Evolutionary conservation across 345 rosid species (phyloP).

Genomic region (Anastatica hierochuntica): DNA sequence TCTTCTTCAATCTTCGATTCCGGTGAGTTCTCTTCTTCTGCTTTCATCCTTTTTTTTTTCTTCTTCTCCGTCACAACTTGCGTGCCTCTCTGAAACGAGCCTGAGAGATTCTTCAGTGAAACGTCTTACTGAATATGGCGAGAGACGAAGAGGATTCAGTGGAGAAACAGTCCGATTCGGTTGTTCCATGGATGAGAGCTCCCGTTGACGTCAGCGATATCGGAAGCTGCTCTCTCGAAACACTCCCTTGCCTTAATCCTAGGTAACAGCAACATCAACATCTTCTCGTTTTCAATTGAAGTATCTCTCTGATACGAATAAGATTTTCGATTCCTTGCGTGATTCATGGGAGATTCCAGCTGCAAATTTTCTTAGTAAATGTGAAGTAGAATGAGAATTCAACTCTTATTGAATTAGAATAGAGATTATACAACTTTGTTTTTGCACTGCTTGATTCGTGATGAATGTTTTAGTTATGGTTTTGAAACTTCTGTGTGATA

Average conservation of each 20-base stretch:
- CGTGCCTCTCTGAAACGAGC: too few relatives aligned
- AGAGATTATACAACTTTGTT: too few relatives aligned
- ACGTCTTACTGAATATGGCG: slow-evolving; percentile 5
- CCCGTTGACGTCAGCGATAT: slow-evolving; percentile 53
- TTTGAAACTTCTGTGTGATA: slow-evolving; percentile 15
- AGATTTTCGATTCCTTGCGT: too few relatives aligned
- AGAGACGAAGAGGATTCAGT: slow-evolving; percentile 22
- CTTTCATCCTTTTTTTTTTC: too few relatives aligned
- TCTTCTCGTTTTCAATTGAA: neutral
- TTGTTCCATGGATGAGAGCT: slow-evolving; percentile 91
- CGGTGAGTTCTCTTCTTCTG: too few relatives aligned
- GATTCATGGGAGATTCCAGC: too few relatives aligned
- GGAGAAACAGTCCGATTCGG: slow-evolving; percentile 32
- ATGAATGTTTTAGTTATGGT: neutral
- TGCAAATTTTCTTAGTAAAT: neutral
- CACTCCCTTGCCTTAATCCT: slow-evolving; percentile 67
- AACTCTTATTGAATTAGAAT: neutral
- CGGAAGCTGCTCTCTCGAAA: slow-evolving; percentile 45
- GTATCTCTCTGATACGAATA: too few relatives aligned
- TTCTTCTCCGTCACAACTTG: too few relatives aligned
- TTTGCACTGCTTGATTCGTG: too few relatives aligned
- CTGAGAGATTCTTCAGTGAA: too few relatives aligned
- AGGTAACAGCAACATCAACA: slow-evolving; percentile 32
- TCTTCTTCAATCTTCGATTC: too few relatives aligned
- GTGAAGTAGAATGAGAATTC: too few relatives aligned